Base-by-base conservation (phyloP, 345 rosid species). In the Toxicodendron radicans region DNA sequence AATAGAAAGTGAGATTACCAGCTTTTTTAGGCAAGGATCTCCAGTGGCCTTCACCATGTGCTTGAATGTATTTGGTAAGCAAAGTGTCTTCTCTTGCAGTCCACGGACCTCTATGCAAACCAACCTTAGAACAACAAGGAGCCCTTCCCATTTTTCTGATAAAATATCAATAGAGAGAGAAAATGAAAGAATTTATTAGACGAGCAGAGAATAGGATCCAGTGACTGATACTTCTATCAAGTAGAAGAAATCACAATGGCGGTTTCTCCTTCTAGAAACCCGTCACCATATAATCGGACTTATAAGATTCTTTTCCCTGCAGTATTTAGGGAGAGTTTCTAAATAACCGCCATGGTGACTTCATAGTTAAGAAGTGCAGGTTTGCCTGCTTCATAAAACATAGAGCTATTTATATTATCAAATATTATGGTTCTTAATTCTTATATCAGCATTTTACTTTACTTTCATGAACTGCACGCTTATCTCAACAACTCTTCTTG, bases 41-140 rank as follows among this genome's bases (percentile, higher is more conserved):
- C 93, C 93, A 89, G 14, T 79, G 79, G 59, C 93, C 93, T 76
- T 89, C 91, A 14, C 91, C 93, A 17, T 85, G 89, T 51, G 78
- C 73, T 75, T 87, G 76, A 60, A 89, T 81, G 68, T 87, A 86
- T 51, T 77, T 76, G 69, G 77, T 71, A 14, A 89, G 93, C 80
- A 85, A 78, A 66, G 79, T 69, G 77, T 89, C 93, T 84, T 89
- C 91, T 72, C 82, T 74, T 10, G 81, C 77, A 61, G 89, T 84
- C 93, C 93, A 89, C 2, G 89, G 89, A 8, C 91, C 93, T 66
- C 88, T 83, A 35, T 83, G 91, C 72, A 87, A 77, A 13, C 91
- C 93, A 7, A 85, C 88, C 82, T 87, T 87, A 1, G 91, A 78
- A 58, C 93, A 87, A 76, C 91, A 85, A 11, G 90, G 91, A 68